Base-by-base conservation (phyloP, 2,329 filamentous ascomycete genomes). In the Epichloe typhina region DNA sequence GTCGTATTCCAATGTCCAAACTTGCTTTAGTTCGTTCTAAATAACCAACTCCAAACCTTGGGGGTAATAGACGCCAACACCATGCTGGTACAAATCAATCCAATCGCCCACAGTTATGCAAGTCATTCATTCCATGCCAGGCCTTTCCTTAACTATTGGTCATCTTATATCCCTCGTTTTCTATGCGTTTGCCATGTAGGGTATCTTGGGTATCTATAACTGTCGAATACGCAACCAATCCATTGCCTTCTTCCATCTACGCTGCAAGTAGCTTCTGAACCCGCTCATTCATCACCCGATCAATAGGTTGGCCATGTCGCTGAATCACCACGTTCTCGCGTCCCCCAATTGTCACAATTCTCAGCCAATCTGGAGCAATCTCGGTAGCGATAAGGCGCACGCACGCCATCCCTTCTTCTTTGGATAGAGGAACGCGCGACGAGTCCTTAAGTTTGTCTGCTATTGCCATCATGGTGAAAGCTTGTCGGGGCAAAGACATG, bases 361-460 rank as follows among this genome's bases (percentile, higher is more conserved):
- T 67, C 43, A 80, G 54, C 77, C 78, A 82, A 57, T 75, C 71
- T 0, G 78, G 77, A 5, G 76, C 75, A 11, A 81, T 67, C 57
- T 82, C 77, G 8, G 53, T 60, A 4, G 75, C 76, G 50, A 82
- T 67, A 47, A 80, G 59, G 8, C 72, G 64, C 15, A 81, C 67
- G 53, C 76, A 78, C 9, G 61, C 57, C 9, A 68, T 66, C 4
- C 69, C 75, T 58, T 80, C 78, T 41, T 77, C 76, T 45, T 63
- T 65, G 35, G 76, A 75, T 48, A 79, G 67, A 3, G 76, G 75
- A 56, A 72, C 69, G 4, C 75, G 70, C 52, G 86, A 69, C 26
- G 84, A 88, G 64, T 88, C 83, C 59, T 75, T 77, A 46, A 89
- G 71, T 62, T 81, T 83, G 56, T 79, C 75, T 17, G 83, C 67